Evolutionary conservation across 31 red algal genomes (phyloP).

Genomic region (Bonnemaisonia californica): DNA sequence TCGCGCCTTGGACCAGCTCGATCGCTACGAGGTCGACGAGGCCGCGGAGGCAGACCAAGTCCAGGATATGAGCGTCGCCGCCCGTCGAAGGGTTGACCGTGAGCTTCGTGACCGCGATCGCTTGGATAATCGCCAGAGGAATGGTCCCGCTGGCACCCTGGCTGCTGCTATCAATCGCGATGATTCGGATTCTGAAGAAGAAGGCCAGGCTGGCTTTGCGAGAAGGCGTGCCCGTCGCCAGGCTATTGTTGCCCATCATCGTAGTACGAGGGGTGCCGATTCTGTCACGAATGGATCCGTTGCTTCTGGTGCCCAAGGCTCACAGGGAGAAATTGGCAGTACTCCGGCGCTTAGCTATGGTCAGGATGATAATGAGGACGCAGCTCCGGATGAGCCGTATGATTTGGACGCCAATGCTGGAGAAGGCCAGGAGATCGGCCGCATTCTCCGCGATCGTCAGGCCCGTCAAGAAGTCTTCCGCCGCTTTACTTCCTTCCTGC

Average conservation of each 20-base stretch:
- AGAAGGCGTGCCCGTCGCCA: conserved; percentile 25
- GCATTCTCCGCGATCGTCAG: conserved; percentile 45
- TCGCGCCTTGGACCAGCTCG: conserved; percentile 72
- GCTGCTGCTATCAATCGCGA: conserved; percentile 44
- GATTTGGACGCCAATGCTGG: conserved; percentile 68
- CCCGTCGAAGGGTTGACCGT: conserved; percentile 66
- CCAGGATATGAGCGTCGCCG: conserved; percentile 48
- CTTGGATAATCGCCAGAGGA: conserved; percentile 2
- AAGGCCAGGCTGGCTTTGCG: conserved; percentile 42
- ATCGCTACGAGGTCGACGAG: conserved; percentile 89
- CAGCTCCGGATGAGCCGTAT: conserved; percentile 45
- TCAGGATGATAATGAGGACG: conserved; percentile 27
- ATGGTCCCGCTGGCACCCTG: neutral
- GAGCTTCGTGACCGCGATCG: conserved; percentile 43
- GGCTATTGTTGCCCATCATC: conserved; percentile 40
- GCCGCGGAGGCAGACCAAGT: conserved; percentile 87
- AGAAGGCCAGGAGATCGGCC: conserved; percentile 55
- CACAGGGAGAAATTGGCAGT: conserved; percentile 10
- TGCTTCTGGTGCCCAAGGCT: conserved; percentile 4
- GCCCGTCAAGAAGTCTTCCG: conserved; percentile 71
- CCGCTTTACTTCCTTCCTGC: conserved; percentile 78
- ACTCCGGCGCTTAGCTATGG: conserved; percentile 52
- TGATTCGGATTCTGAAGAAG: conserved; percentile 60
- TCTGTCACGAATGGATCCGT: conserved; percentile 9
- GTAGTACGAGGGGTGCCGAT: conserved; percentile 4